Evolutionary conservation across 257 asterid genomes (phyloP).

Genomic region (Gynochthodes officinalis): DNA sequence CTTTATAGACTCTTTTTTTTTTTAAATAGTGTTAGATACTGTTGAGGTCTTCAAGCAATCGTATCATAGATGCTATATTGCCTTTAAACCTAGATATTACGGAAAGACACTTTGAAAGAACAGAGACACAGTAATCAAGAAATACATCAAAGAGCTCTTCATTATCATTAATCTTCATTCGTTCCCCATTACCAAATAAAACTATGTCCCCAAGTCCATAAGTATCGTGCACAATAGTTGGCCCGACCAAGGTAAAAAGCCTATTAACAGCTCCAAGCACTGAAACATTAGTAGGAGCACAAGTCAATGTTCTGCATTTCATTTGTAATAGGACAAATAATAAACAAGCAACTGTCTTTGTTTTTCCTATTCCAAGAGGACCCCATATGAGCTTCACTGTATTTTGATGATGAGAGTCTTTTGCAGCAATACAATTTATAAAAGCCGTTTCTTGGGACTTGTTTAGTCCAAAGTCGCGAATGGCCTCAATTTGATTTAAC

Average conservation of each 20-base stretch:
- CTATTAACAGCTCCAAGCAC: slow-evolving; percentile 39
- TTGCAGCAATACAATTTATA: slow-evolving; percentile 34
- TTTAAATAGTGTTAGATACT: slow-evolving; percentile 32
- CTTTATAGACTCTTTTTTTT: too few relatives aligned
- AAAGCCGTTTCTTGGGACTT: slow-evolving; percentile 51
- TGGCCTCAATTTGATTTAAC: slow-evolving; percentile 12
- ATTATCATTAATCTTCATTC: too few relatives aligned
- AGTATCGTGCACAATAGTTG: slow-evolving; percentile 20
- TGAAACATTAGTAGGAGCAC: slow-evolving; percentile 70
- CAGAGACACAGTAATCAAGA: slow-evolving; percentile 46
- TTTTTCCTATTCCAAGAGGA: slow-evolving; percentile 85
- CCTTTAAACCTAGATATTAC: slow-evolving; percentile 50
- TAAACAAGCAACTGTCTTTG: slow-evolving; percentile 35
- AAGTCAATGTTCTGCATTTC: slow-evolving; percentile 51
- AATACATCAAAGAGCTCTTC: too few relatives aligned
- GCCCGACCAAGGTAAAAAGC: slow-evolving; percentile 36
- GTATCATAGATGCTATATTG: slow-evolving; percentile 31
- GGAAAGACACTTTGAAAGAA: slow-evolving; percentile 38
- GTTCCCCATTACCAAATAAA: slow-evolving; percentile 50
- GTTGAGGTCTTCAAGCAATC: slow-evolving; percentile 47
- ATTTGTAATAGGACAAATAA: slow-evolving; percentile 29
- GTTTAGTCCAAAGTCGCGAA: slow-evolving; percentile 34
- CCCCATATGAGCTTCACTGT: slow-evolving; percentile 66
- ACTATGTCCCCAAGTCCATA: slow-evolving; percentile 70
- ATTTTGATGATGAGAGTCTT: slow-evolving; percentile 40